These are phyloP conservation scores for Pseudocercospora cruenta DNA, from an alignment of 2,329 filamentous ascomycete species.

Conservation along the genomic window DNA sequence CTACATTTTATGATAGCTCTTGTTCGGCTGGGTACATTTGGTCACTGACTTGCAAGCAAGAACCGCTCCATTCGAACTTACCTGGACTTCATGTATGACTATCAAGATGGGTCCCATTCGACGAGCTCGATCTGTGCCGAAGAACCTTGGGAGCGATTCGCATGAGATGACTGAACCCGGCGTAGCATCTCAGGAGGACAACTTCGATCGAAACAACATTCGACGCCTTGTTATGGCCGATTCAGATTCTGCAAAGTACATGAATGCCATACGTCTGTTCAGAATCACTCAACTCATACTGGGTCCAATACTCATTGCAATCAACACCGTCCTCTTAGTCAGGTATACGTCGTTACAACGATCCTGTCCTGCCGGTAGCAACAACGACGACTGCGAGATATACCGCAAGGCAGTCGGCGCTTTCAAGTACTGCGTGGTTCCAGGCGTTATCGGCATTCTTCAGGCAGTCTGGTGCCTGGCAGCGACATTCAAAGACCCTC, in stretches of 20 bases:
- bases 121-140: conserved; percentile 7
- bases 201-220: background rate
- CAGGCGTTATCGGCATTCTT: background rate
- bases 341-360: background rate
- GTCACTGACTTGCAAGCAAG: background rate
- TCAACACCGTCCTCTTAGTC: background rate
- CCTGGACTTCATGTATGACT: background rate
- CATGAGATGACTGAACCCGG: background rate
- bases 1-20: background rate
- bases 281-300: background rate
- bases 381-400: background rate
- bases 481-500: background rate
- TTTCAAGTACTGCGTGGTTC: conserved; percentile 5
- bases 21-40: background rate
- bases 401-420: conserved; percentile 9
- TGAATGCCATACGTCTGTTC: background rate
- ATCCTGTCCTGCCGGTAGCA: background rate
- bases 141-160: background rate
- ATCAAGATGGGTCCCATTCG: background rate
- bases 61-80: background rate
- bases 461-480: background rate
- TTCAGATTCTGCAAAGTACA: background rate
- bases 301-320: background rate
- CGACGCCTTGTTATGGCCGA: background rate
- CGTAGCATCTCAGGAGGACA: background rate